These are phyloP conservation scores for Plectosphaerella cucumerina DNA, from an alignment of 2,329 filamentous ascomycete genomes.

Conservation along the genomic window DNA sequence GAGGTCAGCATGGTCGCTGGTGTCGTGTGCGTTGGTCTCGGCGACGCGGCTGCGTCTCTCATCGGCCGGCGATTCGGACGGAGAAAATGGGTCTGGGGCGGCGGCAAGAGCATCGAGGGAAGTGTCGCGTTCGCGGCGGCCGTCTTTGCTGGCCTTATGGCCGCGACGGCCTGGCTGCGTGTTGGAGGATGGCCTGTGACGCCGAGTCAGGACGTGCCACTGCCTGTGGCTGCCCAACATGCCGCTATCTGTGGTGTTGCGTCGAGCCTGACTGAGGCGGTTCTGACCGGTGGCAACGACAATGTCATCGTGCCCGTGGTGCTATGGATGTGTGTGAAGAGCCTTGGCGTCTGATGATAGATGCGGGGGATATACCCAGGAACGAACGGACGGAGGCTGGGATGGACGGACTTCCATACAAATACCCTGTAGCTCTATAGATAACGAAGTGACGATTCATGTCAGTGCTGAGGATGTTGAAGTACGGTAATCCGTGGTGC, in stretches of 20 bases:
- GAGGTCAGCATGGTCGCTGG: conserved; percentile 90
- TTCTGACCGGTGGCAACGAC: conserved; percentile 94
- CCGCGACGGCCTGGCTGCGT: conserved; percentile 69
- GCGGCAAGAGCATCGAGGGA: conserved; percentile 92
- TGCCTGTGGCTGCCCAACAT: conserved; percentile 68
- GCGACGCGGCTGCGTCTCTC: conserved; percentile 87
- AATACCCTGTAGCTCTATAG: neutral
- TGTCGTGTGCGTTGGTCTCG: conserved; percentile 90
- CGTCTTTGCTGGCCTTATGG: conserved; percentile 69
- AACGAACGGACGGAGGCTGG: neutral
- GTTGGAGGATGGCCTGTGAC: conserved; percentile 76
- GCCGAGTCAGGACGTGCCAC: conserved; percentile 45
- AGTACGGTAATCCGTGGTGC: too few species aligned
- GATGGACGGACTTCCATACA: neutral
- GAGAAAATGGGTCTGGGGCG: conserved; percentile 93
- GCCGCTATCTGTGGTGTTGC: conserved; percentile 68
- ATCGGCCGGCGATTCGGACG: conserved; percentile 83
- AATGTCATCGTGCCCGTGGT: conserved; percentile 95
- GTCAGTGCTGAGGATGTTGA: neutral
- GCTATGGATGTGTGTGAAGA: conserved; percentile 87
- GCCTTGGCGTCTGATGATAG: conserved; percentile 50
- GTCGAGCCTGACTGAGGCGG: conserved; percentile 89
- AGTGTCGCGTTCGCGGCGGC: conserved; percentile 75
- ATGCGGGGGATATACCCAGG: neutral
- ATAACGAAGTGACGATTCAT: neutral